These are phyloP conservation scores for Ophiobolus disseminans DNA, from an alignment of 2,329 filamentous ascomycete species.

Conservation along the genomic window DNA sequence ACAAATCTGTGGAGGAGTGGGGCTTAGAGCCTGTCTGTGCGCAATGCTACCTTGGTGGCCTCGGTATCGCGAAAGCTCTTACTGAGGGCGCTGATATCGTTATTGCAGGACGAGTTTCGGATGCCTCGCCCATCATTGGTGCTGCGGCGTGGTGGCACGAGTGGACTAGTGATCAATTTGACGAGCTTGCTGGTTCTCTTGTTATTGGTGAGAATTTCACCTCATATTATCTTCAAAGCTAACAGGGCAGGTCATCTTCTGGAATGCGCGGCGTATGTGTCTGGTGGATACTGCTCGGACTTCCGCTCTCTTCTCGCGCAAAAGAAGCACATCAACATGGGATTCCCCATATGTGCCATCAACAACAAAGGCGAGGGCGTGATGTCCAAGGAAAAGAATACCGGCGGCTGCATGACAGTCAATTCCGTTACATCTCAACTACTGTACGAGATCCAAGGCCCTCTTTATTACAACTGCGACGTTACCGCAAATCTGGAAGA, in stretches of 20 bases:
- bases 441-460: slow-evolving; percentile 54
- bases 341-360: slow-evolving; percentile 52
- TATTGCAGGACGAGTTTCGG: slow-evolving; percentile 53
- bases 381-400: slow-evolving; percentile 56
- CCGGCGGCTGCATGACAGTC: slow-evolving; percentile 40
- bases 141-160: slow-evolving; percentile 52
- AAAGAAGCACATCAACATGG: slow-evolving; percentile 42
- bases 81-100: slow-evolving; percentile 53
- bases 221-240: not conserved
- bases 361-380: slow-evolving; percentile 52
- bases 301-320: slow-evolving; percentile 45
- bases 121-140: slow-evolving; percentile 54
- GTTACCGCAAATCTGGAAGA: slow-evolving; percentile 60
- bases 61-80: slow-evolving; percentile 52
- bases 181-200: slow-evolving; percentile 50
- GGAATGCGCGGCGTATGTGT: slow-evolving; percentile 48
- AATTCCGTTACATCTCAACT: slow-evolving; percentile 44
- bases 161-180: slow-evolving; percentile 46
- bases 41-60: slow-evolving; percentile 52
- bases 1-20: slow-evolving; percentile 47
- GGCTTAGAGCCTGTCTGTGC: slow-evolving; percentile 41
- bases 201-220: not conserved
- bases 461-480: slow-evolving; percentile 61
- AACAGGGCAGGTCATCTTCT: slow-evolving; percentile 50
- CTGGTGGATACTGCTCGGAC: slow-evolving; percentile 42